Conservation (phyloP, 192 early-diverging fungal species). For the Gaertneriomyces semiglobifer region DNA sequence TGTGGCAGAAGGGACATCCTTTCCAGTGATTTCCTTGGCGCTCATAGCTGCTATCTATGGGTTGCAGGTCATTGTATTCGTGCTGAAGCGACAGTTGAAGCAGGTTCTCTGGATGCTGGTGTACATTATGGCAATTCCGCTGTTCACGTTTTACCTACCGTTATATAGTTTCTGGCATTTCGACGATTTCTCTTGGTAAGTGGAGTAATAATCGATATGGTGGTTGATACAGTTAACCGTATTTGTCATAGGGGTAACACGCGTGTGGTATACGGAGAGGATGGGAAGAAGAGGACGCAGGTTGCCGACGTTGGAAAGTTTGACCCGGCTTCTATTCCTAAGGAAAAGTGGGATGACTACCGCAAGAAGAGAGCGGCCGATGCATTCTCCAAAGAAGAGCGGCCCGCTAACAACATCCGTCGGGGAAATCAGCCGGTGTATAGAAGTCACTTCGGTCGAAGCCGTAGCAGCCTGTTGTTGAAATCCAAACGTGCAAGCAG, state of each 20-base stretch:
- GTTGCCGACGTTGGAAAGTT: conserved; percentile 62
- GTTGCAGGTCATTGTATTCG: conserved; percentile 73
- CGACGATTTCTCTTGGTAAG: conserved; percentile 99
- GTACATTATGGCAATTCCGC: conserved; percentile 78
- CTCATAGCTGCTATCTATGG: conserved; percentile 82
- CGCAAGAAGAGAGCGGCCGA: conserved; percentile 56
- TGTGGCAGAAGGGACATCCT: conserved; percentile 35
- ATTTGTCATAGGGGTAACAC: conserved; percentile 78
- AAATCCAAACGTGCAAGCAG: background rate
- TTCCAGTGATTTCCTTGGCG: conserved; percentile 71
- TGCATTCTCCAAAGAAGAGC: conserved; percentile 11
- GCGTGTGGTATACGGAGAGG: conserved; percentile 83
- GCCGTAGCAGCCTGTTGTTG: background rate
- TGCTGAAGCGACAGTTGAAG: conserved; percentile 59
- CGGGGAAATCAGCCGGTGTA: background rate
- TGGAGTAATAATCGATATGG: conserved; percentile 3
- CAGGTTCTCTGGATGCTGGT: conserved; percentile 51
- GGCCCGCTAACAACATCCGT: conserved; percentile 11
- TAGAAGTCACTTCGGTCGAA: background rate
- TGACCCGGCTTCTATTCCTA: conserved; percentile 72
- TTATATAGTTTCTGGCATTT: conserved; percentile 99
- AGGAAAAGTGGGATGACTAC: conserved; percentile 75
- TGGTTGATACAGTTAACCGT: background rate
- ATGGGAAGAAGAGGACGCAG: conserved; percentile 47
- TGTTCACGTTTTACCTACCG: conserved; percentile 84